phyloP scores from a whole-genome alignment of 345 rosid species.

The Syzygium aqueum region DNA sequence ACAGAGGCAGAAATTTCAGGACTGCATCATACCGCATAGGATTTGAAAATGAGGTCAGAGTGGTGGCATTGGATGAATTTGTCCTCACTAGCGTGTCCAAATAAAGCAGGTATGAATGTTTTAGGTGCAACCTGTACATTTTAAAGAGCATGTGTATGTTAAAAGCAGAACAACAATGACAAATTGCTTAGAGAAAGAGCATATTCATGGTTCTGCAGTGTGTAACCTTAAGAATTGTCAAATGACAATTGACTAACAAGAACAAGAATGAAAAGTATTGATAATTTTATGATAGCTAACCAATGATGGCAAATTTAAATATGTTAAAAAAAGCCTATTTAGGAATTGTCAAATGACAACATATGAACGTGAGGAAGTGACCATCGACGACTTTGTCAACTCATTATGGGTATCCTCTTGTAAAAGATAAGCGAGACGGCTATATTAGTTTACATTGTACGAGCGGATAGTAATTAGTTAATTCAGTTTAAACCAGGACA shows the following conservation, averaged over 20 bases:
- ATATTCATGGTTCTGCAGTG: neutral
- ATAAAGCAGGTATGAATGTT: constrained; percentile 87
- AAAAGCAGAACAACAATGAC: neutral
- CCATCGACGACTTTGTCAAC: neutral
- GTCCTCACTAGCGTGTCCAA: constrained; percentile 90
- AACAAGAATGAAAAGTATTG: neutral
- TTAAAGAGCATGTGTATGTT: neutral
- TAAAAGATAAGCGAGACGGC: neutral
- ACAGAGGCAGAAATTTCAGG: neutral
- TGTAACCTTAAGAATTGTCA: neutral
- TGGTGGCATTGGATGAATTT: constrained; percentile 89
- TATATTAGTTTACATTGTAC: neutral
- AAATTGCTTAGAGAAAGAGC: neutral
- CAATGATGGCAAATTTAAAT: neutral
- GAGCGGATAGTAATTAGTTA: neutral
- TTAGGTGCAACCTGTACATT: constrained; percentile 64
- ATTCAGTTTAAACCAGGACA: neutral
- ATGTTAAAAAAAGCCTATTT: neutral
- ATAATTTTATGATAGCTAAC: neutral
- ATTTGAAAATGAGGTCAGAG: constrained; percentile 64
- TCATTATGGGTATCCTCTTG: neutral
- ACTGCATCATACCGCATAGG: constrained; percentile 48
- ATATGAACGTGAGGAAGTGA: neutral
- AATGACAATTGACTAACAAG: neutral
- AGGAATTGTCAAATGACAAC: neutral